Evolutionary conservation across 2,329 filamentous ascomycete genomes (phyloP).

Genomic region (Sporothrix variecibatus): DNA sequence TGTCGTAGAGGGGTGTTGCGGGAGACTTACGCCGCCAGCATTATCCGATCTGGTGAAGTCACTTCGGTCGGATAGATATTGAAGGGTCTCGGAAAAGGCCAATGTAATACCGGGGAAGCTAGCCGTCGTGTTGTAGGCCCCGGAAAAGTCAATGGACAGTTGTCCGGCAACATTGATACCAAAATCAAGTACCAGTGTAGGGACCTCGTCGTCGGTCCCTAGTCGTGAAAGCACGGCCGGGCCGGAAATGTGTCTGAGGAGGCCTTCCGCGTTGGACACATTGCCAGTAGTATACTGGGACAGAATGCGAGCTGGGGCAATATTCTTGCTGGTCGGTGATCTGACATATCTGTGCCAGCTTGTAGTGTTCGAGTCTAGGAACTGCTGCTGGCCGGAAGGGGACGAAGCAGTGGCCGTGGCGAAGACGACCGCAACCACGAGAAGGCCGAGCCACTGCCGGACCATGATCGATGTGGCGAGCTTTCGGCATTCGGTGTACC

Average conservation of each 20-base stretch:
- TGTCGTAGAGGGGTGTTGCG: not conserved
- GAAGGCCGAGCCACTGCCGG: constrained; percentile 17
- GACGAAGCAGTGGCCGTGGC: constrained; percentile 13
- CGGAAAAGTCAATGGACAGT: constrained; percentile 46
- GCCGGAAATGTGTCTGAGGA: constrained; percentile 35
- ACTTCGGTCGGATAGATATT: constrained; percentile 47
- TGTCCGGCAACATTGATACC: constrained; percentile 51
- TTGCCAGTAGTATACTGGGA: constrained; percentile 39
- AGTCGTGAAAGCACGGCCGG: constrained; percentile 40
- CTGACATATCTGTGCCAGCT: constrained; percentile 46
- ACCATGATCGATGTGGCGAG: constrained; percentile 1
- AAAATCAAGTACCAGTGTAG: constrained; percentile 52
- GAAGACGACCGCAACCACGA: not conserved
- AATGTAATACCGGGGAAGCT: constrained; percentile 46
- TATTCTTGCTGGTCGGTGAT: constrained; percentile 38
- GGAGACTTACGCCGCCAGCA: constrained; percentile 35
- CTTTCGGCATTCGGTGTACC: not conserved
- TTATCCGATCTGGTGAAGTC: constrained; percentile 54
- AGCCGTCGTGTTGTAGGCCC: constrained; percentile 33
- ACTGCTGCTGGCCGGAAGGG: constrained; percentile 20
- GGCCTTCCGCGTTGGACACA: constrained; percentile 42
- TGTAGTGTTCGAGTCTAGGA: constrained; percentile 27
- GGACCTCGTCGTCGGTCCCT: constrained; percentile 32
- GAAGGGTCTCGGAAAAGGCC: constrained; percentile 52
- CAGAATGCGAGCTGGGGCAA: constrained; percentile 39